Base-by-base conservation (phyloP, 176 grass and related monocot genomes). In the Cymbopogon citratus region DNA sequence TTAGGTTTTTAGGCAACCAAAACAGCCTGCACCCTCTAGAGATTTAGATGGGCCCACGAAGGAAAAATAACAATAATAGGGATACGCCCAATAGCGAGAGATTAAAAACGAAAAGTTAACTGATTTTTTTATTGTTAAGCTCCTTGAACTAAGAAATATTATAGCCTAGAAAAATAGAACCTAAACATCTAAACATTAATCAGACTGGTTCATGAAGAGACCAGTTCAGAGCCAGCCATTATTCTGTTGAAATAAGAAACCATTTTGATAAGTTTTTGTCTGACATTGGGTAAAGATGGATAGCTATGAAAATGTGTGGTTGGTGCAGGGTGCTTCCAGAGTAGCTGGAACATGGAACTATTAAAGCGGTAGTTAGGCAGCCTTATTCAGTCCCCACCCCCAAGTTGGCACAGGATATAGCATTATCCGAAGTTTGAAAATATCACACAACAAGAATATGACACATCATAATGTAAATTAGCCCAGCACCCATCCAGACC, bases 321-420 rank as follows among this genome's bases (percentile, higher is more conserved):
- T 86, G 73, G 67, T 80, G 27, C n/a, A 73, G 38, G 79, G 83
- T 6, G 44, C 46, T 77, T 81, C 44, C 3, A 26, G 48, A 73
- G 84, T 83, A 78, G 84, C 82, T 82, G 61, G 66, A 77, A 73
- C 48, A 74, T 78, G 68, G 74, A 83, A 77, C 60, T 69, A 82
- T 69, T 79, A 66, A 86, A 79, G 67, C 49, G 67, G 74, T 83
- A 83, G 88, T 57, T 90, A 79, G 74, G 25, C 41, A 62, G 74
- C 31, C 39, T 79, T 86, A 61, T 86, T 90, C 35, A 19, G 39
- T 48, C 69, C 72, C 79, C 74, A 15, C 27, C 23, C 19, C 21
- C 46, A 80, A 34, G 74, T 68, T 61, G 48, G 46, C 45, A 61
- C 81, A 82, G 18, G 29, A 82, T 79, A 82, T 45, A 67, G n/a